A percentile compares a stretch with the other conserved stretches of the same genome.
Conservation (phyloP, 768 basidiomycete species). For the Leccinum pellstonianum region DNA sequence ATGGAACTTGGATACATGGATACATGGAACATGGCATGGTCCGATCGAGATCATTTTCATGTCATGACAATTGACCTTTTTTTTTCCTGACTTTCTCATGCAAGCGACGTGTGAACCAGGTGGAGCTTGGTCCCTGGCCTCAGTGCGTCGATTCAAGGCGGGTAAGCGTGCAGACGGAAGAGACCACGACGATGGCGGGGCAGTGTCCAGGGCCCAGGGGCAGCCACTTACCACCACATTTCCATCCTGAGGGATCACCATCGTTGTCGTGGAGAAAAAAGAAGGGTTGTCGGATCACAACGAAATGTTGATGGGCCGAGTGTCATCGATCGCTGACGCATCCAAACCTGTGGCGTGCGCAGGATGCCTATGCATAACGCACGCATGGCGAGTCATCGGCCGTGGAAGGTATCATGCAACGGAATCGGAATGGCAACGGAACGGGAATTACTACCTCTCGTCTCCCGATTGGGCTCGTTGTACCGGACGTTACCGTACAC, state of each 20-base stretch:
- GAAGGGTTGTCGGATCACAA: not conserved
- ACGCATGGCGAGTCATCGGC: not conserved
- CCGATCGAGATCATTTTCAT: not conserved
- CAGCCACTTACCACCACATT: not conserved
- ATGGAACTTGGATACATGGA: not conserved
- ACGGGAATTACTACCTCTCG: not conserved
- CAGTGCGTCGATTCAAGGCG: not conserved
- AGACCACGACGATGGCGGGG: not conserved
- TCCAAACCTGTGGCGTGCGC: not conserved
- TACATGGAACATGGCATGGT: not conserved
- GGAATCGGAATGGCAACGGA: not conserved
- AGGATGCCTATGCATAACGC: not conserved
- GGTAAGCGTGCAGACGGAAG: not conserved
- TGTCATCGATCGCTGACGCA: not conserved
- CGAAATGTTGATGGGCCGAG: not conserved
- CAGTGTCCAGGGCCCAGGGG: not conserved
- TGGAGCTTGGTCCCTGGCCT: not conserved
- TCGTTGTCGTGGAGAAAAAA: not conserved
- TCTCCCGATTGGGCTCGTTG: not conserved
- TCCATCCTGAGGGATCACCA: not conserved
- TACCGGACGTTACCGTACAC: not conserved
- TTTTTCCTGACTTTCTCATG: not conserved
- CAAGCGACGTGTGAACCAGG: not conserved
- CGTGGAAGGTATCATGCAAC: not conserved
- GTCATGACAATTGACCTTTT: not conserved